Percentiles rank a stretch among this genome's conserved stretches.
Evolutionary conservation across 805 yeast genomes (phyloP).

Genomic region (Candida michaelii): DNA sequence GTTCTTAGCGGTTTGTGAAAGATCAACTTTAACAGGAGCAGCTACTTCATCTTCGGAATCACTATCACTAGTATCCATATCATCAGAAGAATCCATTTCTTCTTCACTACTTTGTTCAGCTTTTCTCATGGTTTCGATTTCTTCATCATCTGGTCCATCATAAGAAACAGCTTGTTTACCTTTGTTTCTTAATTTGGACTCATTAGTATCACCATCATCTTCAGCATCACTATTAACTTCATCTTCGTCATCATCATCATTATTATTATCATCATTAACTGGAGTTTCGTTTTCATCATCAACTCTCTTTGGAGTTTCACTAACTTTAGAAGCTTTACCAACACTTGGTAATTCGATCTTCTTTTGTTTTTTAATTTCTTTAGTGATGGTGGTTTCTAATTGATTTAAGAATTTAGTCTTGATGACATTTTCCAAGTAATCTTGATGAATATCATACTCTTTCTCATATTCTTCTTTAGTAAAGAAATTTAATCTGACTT

Average conservation of each 20-base stretch:
- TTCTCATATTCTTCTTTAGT: conserved; percentile 71
- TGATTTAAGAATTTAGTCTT: conserved; percentile 62
- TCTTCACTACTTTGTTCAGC: conserved; percentile 80
- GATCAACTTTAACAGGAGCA: conserved; percentile 19
- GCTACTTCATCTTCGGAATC: conserved; percentile 30
- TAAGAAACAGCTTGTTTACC: conserved; percentile 87
- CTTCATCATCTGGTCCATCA: conserved; percentile 95
- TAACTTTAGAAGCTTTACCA: conserved; percentile 63
- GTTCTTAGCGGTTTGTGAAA: conserved; percentile 68
- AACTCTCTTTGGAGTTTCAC: conserved; percentile 35
- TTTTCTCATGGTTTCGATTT: conserved; percentile 81
- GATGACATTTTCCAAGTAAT: conserved; percentile 70
- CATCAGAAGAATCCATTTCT: conserved; percentile 44
- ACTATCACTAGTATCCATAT: conserved; percentile 35
- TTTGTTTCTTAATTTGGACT: conserved; percentile 43
- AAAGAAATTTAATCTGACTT: conserved; percentile 73
- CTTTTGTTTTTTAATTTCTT: conserved; percentile 82
- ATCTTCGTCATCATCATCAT: conserved; percentile 56
- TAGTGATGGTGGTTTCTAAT: conserved; percentile 70
- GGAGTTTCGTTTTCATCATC: conserved; percentile 13
- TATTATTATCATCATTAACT: conserved; percentile 21
- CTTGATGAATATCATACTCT: conserved; percentile 86
- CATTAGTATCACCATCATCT: conserved; percentile 22
- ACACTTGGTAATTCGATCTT: conserved; percentile 59
- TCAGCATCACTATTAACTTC: conserved; percentile 41